Conservation (phyloP, 768 basidiomycete genomes). For the Hericium rajendrae region DNA sequence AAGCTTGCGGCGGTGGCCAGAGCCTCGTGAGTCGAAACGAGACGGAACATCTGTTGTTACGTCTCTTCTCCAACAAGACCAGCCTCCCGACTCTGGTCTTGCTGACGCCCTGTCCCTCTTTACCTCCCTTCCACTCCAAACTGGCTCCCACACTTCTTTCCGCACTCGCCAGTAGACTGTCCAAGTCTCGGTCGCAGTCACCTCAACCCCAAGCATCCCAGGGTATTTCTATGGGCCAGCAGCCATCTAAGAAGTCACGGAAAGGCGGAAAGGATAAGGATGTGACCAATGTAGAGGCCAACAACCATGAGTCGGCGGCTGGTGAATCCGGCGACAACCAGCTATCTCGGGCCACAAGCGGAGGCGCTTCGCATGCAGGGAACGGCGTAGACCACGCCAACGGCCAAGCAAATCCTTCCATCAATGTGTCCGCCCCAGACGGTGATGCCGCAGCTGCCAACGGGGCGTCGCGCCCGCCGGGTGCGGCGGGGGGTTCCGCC, state of each 20-base stretch:
- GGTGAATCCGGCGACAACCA: slow-evolving; percentile 34
- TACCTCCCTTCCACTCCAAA: slow-evolving; percentile 24
- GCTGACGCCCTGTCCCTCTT: neutral
- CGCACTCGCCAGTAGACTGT: slow-evolving; percentile 61
- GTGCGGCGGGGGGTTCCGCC: slow-evolving; percentile 17
- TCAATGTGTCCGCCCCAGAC: slow-evolving; percentile 26
- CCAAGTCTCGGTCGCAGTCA: slow-evolving; percentile 65
- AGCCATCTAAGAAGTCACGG: slow-evolving; percentile 75
- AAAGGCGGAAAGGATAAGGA: slow-evolving; percentile 65
- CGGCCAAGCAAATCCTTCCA: slow-evolving; percentile 24
- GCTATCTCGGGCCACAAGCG: slow-evolving; percentile 33
- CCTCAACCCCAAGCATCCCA: slow-evolving; percentile 45
- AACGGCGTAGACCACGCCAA: slow-evolving; percentile 22
- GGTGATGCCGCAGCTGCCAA: slow-evolving; percentile 31
- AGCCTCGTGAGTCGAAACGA: neutral
- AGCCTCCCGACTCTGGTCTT: neutral
- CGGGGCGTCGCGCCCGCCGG: slow-evolving; percentile 24
- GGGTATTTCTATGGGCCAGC: slow-evolving; percentile 65
- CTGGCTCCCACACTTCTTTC: slow-evolving; percentile 81
- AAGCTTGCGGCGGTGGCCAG: neutral
- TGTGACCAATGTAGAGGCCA: slow-evolving; percentile 34
- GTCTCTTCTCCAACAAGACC: neutral
- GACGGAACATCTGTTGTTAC: neutral
- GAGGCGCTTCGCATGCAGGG: slow-evolving; percentile 18
- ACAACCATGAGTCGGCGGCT: slow-evolving; percentile 29